Evolutionary conservation across 208 protist genomes (phyloP), one percentile per base, ranked within the genome.

Genomic region (Phytomonas sp.): DNA sequence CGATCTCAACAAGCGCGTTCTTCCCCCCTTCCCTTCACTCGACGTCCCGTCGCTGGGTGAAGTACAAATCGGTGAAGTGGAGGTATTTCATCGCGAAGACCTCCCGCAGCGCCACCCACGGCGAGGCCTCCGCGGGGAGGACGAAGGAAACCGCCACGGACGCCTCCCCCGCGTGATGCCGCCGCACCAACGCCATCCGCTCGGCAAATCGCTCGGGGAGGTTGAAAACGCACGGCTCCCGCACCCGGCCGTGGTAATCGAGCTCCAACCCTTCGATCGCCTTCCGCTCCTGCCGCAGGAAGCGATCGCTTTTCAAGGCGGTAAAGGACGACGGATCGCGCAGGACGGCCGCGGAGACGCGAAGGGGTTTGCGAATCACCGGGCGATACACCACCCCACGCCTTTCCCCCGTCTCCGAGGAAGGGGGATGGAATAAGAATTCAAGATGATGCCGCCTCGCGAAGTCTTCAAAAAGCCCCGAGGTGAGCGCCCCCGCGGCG

Each of bases 171-270:
- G 34, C 1, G 11, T 56, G 32, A 15, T 32, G 33, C 31, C 33
- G 20, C 66, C 23, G 28, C 76, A 46, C n/a, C 33, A 46, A 15
- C 33, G 40, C 31, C 83, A 96, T 87, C 28, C 79, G 79, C 70
- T 91, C 83, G 9, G 76, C 71, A 74, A 94, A 90, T 4, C 84
- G 80, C 63, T 94, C 87, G 9, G 86, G 91, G 13, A 92, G 78
- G 67, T 96, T 96, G 72, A 85, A 91, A 3, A 77, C 69, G n/a
- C 79, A 85, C 2, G 91, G 91, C 75, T 94, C 78, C 2, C 91
- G 80, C 64, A 93, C 79, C 15, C 91, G 75, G 30, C 68, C 40
- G 5, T 68, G 43, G 53, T 82, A 88, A 40, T 87, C 77, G 17
- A 93, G 67, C 2, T 77, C 72, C 46, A 79, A 73, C 9, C 68